phyloP scores from a whole-genome alignment of 1,284 basidiomycete genomes.

The Pseudomicrostroma phylloplanum region DNA sequence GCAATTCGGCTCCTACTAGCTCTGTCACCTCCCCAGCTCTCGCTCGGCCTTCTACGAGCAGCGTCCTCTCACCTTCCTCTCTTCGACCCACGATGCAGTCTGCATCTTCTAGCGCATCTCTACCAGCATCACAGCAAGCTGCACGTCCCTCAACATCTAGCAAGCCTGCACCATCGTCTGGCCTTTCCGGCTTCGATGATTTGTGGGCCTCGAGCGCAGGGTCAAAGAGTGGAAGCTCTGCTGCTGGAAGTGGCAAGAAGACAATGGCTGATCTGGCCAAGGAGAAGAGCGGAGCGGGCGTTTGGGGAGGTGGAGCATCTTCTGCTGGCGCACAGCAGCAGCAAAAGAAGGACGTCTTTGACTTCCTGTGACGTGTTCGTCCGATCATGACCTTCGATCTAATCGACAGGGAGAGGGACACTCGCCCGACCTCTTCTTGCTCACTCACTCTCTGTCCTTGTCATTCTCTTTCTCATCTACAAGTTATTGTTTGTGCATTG shows the following conservation, averaged over 20 bases:
- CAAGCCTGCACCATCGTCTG: background rate
- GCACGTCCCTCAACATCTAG: background rate
- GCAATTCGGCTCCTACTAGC: conserved; percentile 13
- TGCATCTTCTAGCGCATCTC: too few species aligned
- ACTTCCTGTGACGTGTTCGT: conserved; percentile 23
- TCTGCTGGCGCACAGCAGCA: conserved; percentile 14
- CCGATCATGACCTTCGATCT: too few species aligned
- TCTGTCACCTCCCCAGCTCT: conserved; percentile 20
- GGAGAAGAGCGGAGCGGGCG: conserved; percentile 36
- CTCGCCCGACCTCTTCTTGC: too few species aligned
- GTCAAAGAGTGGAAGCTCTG: conserved; percentile 37
- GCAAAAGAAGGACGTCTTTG: conserved; percentile 38
- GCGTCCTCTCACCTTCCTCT: conserved; percentile 13
- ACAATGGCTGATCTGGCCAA: conserved; percentile 51
- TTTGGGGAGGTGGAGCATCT: conserved; percentile 17
- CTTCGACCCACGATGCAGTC: too few species aligned
- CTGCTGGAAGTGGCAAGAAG: conserved; percentile 36
- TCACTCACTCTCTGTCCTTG: too few species aligned
- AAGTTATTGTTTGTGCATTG: too few species aligned
- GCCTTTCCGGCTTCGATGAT: conserved; percentile 66
- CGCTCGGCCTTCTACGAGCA: conserved; percentile 11
- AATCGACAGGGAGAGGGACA: too few species aligned
- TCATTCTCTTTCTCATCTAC: too few species aligned
- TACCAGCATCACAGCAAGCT: too few species aligned
- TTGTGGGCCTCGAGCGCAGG: conserved; percentile 77